Conservation (phyloP, 2,329 filamentous ascomycete species). For the Nemania bipapillata region DNA sequence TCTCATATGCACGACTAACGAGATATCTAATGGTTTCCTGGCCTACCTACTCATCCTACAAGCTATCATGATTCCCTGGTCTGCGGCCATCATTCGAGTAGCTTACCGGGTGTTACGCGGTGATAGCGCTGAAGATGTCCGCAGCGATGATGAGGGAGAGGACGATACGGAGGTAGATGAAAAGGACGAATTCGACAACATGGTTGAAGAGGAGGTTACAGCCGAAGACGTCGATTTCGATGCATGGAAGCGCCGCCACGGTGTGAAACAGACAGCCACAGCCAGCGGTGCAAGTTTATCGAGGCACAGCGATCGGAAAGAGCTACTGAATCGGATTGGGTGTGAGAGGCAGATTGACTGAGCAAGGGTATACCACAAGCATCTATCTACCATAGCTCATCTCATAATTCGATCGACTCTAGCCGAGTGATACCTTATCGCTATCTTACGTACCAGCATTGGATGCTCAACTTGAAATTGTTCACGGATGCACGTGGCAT, state of each 20-base stretch:
- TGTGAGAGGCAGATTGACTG: slow-evolving; percentile 77
- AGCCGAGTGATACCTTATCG: not conserved
- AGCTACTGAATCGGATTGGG: slow-evolving; percentile 80
- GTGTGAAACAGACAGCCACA: slow-evolving; percentile 61
- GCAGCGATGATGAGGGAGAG: slow-evolving; percentile 84
- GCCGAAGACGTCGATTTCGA: slow-evolving; percentile 75
- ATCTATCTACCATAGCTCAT: no score
- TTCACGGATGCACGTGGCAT: not conserved
- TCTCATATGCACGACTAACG: slow-evolving; percentile 81
- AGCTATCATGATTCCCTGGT: slow-evolving; percentile 83
- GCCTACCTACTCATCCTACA: slow-evolving; percentile 81
- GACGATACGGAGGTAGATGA: slow-evolving; percentile 64
- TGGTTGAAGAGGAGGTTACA: slow-evolving; percentile 78
- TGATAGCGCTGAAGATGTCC: slow-evolving; percentile 79
- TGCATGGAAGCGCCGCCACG: slow-evolving; percentile 66
- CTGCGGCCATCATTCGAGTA: slow-evolving; percentile 83
- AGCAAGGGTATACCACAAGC: slow-evolving; percentile 25
- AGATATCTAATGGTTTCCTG: slow-evolving; percentile 80
- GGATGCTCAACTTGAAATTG: not conserved
- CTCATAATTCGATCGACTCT: not conserved
- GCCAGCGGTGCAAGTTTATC: slow-evolving; percentile 71
- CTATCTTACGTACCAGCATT: not conserved
- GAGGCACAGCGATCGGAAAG: slow-evolving; percentile 78
- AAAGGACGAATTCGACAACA: slow-evolving; percentile 56
- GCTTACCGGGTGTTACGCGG: slow-evolving; percentile 81